Evolutionary conservation across 352 stramenopile genomes (phyloP).

Genomic region (Pythium phragmitis): DNA sequence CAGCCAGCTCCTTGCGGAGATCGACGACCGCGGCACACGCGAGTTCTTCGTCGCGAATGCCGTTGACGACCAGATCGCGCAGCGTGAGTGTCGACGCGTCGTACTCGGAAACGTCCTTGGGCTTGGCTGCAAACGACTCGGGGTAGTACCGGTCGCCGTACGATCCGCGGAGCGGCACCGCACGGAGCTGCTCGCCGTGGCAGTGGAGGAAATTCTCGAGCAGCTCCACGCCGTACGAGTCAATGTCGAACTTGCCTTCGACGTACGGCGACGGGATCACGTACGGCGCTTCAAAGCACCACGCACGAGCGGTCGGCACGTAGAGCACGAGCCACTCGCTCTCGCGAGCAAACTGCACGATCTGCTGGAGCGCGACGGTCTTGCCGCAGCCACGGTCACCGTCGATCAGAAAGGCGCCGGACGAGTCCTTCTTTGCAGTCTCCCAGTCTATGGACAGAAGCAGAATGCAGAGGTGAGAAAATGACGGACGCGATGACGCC

Average conservation of each 20-base stretch:
- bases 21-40: conserved; percentile 80
- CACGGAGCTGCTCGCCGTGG: conserved; percentile 67
- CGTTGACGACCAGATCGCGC: conserved; percentile 74
- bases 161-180: conserved; percentile 58
- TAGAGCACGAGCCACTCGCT: conserved; percentile 87
- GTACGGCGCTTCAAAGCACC: conserved; percentile 78
- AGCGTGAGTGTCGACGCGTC: conserved; percentile 65
- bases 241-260: conserved; percentile 85
- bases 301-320: conserved; percentile 72
- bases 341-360: conserved; percentile 85
- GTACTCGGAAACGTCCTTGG: conserved; percentile 57
- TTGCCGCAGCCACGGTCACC: conserved; percentile 83
- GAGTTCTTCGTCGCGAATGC: conserved; percentile 81
- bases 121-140: conserved; percentile 66
- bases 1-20: conserved; percentile 70
- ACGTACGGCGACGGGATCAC: conserved; percentile 82
- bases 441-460: conserved; percentile 48
- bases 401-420: conserved; percentile 70
- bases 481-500: background rate
- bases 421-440: conserved; percentile 43
- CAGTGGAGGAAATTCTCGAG: conserved; percentile 78
- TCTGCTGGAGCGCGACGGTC: conserved; percentile 82
- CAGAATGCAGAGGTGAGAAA: background rate
- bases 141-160: conserved; percentile 84
- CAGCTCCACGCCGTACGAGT: conserved; percentile 76